Evolutionary conservation across 2,329 filamentous ascomycete species (phyloP).

Genomic region (Diaporthe ampelina): DNA sequence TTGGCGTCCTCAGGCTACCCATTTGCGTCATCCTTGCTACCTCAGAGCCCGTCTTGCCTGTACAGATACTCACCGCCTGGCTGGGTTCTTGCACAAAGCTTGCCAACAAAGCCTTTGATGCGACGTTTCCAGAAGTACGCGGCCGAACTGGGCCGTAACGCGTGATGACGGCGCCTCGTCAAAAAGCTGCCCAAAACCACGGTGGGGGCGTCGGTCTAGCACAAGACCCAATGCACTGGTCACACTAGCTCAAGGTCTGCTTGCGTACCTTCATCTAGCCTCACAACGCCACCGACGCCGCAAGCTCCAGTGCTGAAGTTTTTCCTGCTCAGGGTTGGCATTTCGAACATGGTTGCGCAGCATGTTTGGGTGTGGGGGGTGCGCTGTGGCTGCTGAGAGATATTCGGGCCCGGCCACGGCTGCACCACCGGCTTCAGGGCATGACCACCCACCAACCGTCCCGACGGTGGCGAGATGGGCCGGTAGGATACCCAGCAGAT

Average conservation of each 20-base stretch:
- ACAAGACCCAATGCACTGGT: conserved; percentile 32
- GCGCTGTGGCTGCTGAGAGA: conserved; percentile 1
- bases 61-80: conserved; percentile 49
- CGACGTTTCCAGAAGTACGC: conserved; percentile 34
- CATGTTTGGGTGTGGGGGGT: not conserved
- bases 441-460: conserved; percentile 1
- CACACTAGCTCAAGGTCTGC: conserved; percentile 26
- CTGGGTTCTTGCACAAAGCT: conserved; percentile 44
- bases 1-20: conserved; percentile 32
- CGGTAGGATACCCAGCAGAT: conserved; percentile 17
- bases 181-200: conserved; percentile 8
- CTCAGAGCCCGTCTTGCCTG: conserved; percentile 46
- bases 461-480: conserved; percentile 20
- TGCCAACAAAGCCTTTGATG: conserved; percentile 35
- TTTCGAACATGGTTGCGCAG: not conserved
- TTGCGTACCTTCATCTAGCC: conserved; percentile 22
- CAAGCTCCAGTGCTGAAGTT: not conserved
- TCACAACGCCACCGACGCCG: not conserved
- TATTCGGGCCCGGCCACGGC: conserved; percentile 5
- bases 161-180: conserved; percentile 18
- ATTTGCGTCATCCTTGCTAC: conserved; percentile 50
- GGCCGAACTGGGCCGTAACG: conserved; percentile 30
- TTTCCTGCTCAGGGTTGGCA: not conserved
- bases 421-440: not conserved
- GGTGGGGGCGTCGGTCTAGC: conserved; percentile 33